These are phyloP conservation scores for Suillus decipiens DNA, from an alignment of 768 basidiomycete species.

Conservation along the genomic window DNA sequence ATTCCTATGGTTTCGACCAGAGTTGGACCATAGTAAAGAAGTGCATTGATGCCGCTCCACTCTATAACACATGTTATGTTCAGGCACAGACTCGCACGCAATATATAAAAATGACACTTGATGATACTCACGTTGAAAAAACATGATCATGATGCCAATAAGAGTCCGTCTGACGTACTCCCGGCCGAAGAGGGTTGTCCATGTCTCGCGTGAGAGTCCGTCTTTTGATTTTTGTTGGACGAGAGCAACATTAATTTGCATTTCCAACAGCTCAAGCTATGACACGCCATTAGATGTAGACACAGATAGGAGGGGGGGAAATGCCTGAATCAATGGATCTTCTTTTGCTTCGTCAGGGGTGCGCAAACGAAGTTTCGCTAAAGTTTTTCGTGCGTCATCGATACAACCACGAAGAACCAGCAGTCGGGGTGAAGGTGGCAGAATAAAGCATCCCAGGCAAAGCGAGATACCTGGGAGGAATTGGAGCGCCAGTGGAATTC, in stretches of 20 bases:
- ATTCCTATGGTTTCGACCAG: constrained; percentile 67
- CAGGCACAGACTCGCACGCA: not conserved
- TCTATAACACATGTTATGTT: constrained; percentile 42
- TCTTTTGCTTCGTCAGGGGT: constrained; percentile 43
- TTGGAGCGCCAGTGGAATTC: constrained; percentile 75
- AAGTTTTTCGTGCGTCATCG: constrained; percentile 57
- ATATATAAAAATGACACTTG: constrained; percentile 23
- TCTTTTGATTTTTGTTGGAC: constrained; percentile 38
- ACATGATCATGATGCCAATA: constrained; percentile 75
- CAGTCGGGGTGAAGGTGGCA: constrained; percentile 52
- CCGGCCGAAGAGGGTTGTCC: constrained; percentile 56
- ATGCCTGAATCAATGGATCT: constrained; percentile 56
- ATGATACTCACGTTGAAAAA: constrained; percentile 66
- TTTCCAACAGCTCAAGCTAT: constrained; percentile 75
- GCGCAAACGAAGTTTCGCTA: constrained; percentile 54
- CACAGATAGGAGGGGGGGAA: not conserved
- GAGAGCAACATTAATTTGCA: constrained; percentile 65
- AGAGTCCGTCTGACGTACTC: constrained; percentile 62
- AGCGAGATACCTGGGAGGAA: constrained; percentile 69
- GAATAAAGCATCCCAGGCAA: constrained; percentile 54
- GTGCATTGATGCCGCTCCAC: constrained; percentile 86
- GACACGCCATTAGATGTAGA: not conserved
- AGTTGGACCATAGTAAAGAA: constrained; percentile 81
- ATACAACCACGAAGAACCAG: constrained; percentile 50
- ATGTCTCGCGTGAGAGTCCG: constrained; percentile 38